Base-by-base conservation (phyloP, 1,284 basidiomycete species). In the Rhizopogon parksii region DNA sequence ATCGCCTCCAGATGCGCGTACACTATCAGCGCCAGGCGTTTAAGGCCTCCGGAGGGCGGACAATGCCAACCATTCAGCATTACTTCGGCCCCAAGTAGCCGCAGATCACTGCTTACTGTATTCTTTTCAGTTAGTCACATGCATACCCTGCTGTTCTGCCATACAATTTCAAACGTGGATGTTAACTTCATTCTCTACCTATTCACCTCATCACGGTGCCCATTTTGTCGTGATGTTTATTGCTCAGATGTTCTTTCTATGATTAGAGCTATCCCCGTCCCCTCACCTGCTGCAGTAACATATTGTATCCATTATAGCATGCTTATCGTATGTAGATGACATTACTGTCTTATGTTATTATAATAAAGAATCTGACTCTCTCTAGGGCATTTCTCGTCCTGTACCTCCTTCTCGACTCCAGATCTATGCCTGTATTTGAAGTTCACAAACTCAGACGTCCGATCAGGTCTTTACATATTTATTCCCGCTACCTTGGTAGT, bases 1-100 rank as follows among this genome's bases (percentile, higher is more conserved):
- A 87, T 59, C 77, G 76, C 40, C 63, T 86, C 9, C 71, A 76
- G 5, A 74, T 83, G 68, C 76, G 82, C n/a, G 66, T 88, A 15
- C 64, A 77, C 57, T 86, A 84, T 59, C 81, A 85, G 58, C 77
- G 76, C 40, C 60, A 68, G 46, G 62, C 69, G 19, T 69, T 74
- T 46, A 57, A 55, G 12, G 56, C 54, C 19, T 37, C 36, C 51
- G 56, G 52, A 53, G 55, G 37, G 5, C 54, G 61, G 46, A 56
- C 35, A 45, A 60, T 56, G 24, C 39, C 53, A 32, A 69, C 65
- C 42, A 56, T 66, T 0, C 62, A 65, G 36, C 54, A 55, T 36
- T 66, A 68, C 46, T 68, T 66, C 49, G 57, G 60, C 2, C 66
- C 63, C 36, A 66, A 57, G 49, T 56, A 56, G 12, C 5, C 24